These are phyloP conservation scores for Aspergillus carbonarius DNA, from an alignment of 2,329 filamentous ascomycete species.

Conservation along the genomic window DNA sequence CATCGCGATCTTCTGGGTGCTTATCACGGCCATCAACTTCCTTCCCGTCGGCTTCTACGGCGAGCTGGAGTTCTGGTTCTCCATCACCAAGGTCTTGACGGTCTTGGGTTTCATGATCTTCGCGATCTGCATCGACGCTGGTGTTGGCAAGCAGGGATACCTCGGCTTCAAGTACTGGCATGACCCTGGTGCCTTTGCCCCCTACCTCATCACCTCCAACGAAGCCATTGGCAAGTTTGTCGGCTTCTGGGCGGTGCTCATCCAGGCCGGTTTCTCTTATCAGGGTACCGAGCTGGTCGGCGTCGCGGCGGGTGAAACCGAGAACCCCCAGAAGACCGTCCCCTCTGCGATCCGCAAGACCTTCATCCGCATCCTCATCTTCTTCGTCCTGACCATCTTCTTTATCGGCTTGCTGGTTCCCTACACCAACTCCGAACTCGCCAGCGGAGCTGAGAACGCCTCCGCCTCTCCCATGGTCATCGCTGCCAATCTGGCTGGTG, in stretches of 20 bases:
- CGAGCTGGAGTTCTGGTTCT: slow-evolving; percentile 73
- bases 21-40: slow-evolving; percentile 68
- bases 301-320: slow-evolving; percentile 71
- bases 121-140: slow-evolving; percentile 71
- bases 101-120: slow-evolving; percentile 77
- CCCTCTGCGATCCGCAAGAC: slow-evolving; percentile 70
- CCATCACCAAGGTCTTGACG: slow-evolving; percentile 69
- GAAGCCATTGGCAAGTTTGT: slow-evolving; percentile 62
- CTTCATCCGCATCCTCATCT: slow-evolving; percentile 68
- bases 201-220: slow-evolving; percentile 59
- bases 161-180: slow-evolving; percentile 73
- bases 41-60: slow-evolving; percentile 70
- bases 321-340: slow-evolving; percentile 68
- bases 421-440: slow-evolving; percentile 56
- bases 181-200: slow-evolving; percentile 66
- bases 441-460: slow-evolving; percentile 26
- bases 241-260: slow-evolving; percentile 55
- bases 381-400: slow-evolving; percentile 51
- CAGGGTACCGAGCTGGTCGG: slow-evolving; percentile 70
- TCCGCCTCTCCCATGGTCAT: slow-evolving; percentile 42
- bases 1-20: slow-evolving; percentile 69
- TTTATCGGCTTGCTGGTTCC: slow-evolving; percentile 71
- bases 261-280: slow-evolving; percentile 40
- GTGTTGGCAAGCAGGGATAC: slow-evolving; percentile 65
- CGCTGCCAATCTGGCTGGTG: slow-evolving; percentile 35